Conservation (phyloP, 2,329 filamentous ascomycete species). For the Neofusicoccum sp. region DNA sequence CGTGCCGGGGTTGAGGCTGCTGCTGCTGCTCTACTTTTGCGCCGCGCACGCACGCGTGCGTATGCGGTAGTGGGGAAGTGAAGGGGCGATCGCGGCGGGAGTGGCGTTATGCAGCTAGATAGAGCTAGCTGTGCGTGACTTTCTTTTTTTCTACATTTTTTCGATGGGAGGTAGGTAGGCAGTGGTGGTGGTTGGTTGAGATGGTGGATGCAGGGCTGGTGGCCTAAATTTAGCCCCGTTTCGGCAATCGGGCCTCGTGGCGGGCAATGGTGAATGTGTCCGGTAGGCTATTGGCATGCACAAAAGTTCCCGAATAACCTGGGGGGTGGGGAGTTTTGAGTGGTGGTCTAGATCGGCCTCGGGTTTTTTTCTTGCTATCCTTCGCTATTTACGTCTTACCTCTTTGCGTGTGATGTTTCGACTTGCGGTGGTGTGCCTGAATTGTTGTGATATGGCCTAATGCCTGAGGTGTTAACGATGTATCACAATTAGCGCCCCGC, state of each 20-base stretch:
- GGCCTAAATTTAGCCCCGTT: not conserved
- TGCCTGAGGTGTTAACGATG: not conserved
- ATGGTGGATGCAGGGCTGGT: not conserved
- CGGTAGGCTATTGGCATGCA: not conserved
- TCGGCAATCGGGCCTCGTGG: not conserved
- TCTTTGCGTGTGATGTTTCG: not conserved
- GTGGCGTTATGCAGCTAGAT: not conserved
- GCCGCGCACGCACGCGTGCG: no score
- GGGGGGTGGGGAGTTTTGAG: not conserved
- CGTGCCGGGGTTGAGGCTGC: not conserved
- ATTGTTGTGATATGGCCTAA: not conserved
- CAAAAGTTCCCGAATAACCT: not conserved
- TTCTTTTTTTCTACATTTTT: not conserved
- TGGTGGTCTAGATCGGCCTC: not conserved
- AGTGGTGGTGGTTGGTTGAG: no score
- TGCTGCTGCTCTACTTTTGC: no score
- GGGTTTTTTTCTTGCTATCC: not conserved
- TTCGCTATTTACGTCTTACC: not conserved
- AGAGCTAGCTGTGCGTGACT: not conserved
- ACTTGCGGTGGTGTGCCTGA: not conserved
- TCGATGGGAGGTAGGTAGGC: no score
- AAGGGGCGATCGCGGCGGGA: conserved; percentile 6
- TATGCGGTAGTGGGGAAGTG: not conserved
- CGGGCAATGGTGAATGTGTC: not conserved
- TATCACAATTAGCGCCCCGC: not conserved